A percentile compares a stretch with the other conserved stretches of the same genome.
Conservation (phyloP, 225 moss, liverwort and hornwort genomes). For the Pseudoscleropodium purum region DNA sequence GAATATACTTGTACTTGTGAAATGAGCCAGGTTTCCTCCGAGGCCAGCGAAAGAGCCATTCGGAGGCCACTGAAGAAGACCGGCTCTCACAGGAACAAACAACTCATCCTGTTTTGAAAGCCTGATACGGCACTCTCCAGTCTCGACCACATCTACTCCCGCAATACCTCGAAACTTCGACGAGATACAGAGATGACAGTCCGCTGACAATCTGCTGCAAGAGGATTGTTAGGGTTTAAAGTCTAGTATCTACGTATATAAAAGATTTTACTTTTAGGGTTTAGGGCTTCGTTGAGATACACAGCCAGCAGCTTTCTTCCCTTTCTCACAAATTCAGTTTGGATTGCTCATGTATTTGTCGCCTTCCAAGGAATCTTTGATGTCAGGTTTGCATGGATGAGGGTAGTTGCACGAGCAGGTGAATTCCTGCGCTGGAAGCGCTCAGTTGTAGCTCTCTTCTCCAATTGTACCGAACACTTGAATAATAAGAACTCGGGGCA, state of each 20-base stretch:
- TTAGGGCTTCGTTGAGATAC: background rate
- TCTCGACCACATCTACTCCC: background rate
- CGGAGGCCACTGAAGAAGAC: background rate
- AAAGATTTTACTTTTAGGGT: background rate
- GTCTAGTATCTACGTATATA: rapidly evolving
- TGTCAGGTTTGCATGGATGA: conserved; percentile 13
- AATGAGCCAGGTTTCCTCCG: background rate
- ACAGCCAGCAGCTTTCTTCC: background rate
- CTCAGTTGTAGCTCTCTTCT: background rate
- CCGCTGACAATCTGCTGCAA: too few species aligned
- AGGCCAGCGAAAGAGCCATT: background rate
- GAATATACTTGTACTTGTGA: background rate
- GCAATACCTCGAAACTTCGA: background rate
- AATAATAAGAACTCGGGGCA: background rate
- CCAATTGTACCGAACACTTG: background rate
- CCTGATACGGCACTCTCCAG: background rate
- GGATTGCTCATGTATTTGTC: background rate
- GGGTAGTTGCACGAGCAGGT: conserved; percentile 18
- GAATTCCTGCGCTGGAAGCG: conserved; percentile 20
- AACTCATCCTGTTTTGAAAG: background rate
- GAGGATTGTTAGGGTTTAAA: background rate
- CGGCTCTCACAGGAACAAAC: background rate
- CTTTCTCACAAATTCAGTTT: background rate
- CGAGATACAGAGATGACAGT: background rate
- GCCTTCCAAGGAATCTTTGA: background rate